phyloP scores from a whole-genome alignment of 305 asterid genomes.

The Solanum aculeatissimum region DNA sequence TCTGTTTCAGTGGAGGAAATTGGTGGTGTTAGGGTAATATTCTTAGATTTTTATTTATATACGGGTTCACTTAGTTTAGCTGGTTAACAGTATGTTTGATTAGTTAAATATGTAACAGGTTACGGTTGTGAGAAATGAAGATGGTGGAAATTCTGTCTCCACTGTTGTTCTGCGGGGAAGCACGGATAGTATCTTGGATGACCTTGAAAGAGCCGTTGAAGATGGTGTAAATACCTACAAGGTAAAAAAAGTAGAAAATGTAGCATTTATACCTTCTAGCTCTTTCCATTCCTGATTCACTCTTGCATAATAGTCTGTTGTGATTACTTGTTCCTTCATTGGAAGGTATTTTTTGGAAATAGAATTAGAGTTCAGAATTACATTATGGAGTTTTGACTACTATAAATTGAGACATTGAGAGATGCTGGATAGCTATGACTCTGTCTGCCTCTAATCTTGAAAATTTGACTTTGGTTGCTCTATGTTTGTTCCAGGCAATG shows the following conservation, averaged over 20 bases:
- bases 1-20: constrained; percentile 91
- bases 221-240: constrained; percentile 95
- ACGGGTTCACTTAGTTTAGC: neutral
- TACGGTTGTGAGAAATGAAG: constrained; percentile 83
- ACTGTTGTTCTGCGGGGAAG: constrained; percentile 93
- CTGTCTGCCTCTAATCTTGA: neutral
- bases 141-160: constrained; percentile 89
- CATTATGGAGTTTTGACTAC: neutral
- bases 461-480: constrained; percentile 3
- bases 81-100: neutral
- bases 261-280: neutral
- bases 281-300: neutral
- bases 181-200: constrained; percentile 97
- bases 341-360: neutral
- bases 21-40: constrained; percentile 87
- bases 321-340: neutral
- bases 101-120: constrained; percentile 33
- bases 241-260: constrained; percentile 23
- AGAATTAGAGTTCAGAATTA: neutral
- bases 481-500: constrained; percentile 58
- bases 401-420: neutral
- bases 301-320: neutral
- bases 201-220: constrained; percentile 94
- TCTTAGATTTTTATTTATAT: neutral
- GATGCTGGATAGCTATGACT: neutral